phyloP scores from a whole-genome alignment of 73 alveolate species.

The Urostyla sp. region DNA sequence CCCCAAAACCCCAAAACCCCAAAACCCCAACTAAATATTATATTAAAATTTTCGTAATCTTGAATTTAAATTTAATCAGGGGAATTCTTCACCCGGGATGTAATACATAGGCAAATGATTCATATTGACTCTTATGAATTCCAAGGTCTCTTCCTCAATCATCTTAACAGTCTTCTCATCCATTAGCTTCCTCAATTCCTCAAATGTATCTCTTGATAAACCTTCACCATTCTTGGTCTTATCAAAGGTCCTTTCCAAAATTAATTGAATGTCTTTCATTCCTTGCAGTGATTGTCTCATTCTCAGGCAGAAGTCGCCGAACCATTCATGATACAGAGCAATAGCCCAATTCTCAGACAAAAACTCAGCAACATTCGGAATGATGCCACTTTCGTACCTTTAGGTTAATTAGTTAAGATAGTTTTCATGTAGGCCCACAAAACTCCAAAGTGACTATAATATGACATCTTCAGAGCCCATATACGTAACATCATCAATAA shows the following conservation, averaged over 20 bases:
- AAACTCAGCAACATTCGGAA: conserved; percentile 96
- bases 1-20: no score
- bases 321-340: conserved; percentile 98
- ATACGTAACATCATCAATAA: conserved; percentile 96
- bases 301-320: conserved; percentile 96
- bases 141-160: conserved; percentile 89
- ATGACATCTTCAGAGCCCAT: conserved; percentile 94
- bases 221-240: conserved; percentile 84
- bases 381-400: conserved; percentile 89
- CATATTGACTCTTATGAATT: conserved; percentile 85
- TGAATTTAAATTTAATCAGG: conserved; percentile 8
- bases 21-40: no score
- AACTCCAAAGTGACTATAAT: conserved; percentile 89
- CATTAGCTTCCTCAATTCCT: conserved; percentile 74
- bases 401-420: conserved; percentile 92
- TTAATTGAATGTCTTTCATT: conserved; percentile 72
- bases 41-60: background rate
- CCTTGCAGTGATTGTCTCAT: conserved; percentile 84
- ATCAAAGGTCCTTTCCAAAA: conserved; percentile 81
- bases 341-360: conserved; percentile 98
- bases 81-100: conserved; percentile 85
- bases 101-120: conserved; percentile 93
- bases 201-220: conserved; percentile 72
- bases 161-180: conserved; percentile 78
- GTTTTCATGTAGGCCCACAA: conserved; percentile 97